Evolutionary conservation across 305 asterid genomes (phyloP).

Genomic region (Fraxinus latifolia): DNA sequence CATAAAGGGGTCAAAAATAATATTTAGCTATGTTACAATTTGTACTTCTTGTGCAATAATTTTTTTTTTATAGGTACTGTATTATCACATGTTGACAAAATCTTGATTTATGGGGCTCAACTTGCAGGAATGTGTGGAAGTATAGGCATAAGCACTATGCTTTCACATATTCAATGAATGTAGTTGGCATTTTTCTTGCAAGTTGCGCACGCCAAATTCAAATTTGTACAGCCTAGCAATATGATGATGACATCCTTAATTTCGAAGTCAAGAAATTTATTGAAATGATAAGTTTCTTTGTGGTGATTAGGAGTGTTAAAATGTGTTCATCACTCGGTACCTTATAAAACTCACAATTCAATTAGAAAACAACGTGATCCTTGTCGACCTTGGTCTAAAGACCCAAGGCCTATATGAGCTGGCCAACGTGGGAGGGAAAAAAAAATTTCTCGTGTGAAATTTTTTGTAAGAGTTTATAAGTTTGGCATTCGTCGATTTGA

Average conservation of each 20-base stretch:
- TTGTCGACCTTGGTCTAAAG: background rate
- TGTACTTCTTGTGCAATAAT: background rate
- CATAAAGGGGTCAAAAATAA: background rate
- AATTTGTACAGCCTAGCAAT: background rate
- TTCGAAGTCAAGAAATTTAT: background rate
- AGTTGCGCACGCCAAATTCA: background rate
- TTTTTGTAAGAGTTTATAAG: background rate
- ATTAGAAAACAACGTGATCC: background rate
- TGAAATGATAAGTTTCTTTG: background rate
- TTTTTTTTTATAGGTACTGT: background rate
- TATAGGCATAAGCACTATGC: background rate
- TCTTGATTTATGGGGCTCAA: background rate
- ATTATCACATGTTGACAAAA: background rate
- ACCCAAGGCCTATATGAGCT: background rate
- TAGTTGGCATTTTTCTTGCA: background rate
- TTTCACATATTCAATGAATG: background rate
- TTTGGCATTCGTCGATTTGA: background rate
- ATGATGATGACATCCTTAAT: background rate
- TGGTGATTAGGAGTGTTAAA: background rate
- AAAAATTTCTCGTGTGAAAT: background rate
- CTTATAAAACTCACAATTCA: background rate
- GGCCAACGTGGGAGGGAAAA: background rate
- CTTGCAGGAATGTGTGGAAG: background rate
- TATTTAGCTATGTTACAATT: background rate
- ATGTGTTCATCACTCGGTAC: background rate